Base-by-base conservation (phyloP, 768 basidiomycete species). In the Leccinum incarnatum region DNA sequence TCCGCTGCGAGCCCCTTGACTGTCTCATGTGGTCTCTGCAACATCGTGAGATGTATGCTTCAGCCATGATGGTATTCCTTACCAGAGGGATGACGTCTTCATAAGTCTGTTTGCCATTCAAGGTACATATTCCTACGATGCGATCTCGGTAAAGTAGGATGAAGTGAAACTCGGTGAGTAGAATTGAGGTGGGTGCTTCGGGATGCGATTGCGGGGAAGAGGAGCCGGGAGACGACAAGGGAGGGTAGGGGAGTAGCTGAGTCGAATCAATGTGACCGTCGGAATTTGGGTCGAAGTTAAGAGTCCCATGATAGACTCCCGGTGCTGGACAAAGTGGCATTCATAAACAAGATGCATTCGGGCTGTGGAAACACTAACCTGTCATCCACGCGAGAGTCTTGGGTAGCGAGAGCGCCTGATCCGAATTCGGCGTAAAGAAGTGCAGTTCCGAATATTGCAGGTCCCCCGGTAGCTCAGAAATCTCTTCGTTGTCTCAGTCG, bases 81-180 rank as follows among this genome's bases (percentile, higher is more conserved):
- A 95, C 95, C 65, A 97, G 73, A 34, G 92, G 91, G 12, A 96
- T 71, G 32, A 79, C 61, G 65, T 96, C 95, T 69, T 98, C 92
- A 68, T 92, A 95, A 5, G 89, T 85, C 25, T 89, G 73, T 62
- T 84, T 83, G 62, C 95, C 92, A 64, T 93, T 86, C 51, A 98
- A 77, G 58, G 83, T 83, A 57, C 89, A 92, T 34, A 98, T 79
- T 4, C 85, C 93, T 14, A 86, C 76, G 10, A 98, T 79, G 47
- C 88, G 80, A 67, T 95, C 89, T 45, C 78, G 78, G 75, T 93
- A 96, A 5, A 98, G 77, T 4, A 98, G 72, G 19, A 99, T 75
- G 68, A 95, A 93, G 69, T 99, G 97, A 69, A 91, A 97, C 68
- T 96, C 91, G 1, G 95, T 96, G 55, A 97, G 76, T 10, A 86